phyloP scores from a whole-genome alignment of 306 rosid species.

The Fagus sylvatica region DNA sequence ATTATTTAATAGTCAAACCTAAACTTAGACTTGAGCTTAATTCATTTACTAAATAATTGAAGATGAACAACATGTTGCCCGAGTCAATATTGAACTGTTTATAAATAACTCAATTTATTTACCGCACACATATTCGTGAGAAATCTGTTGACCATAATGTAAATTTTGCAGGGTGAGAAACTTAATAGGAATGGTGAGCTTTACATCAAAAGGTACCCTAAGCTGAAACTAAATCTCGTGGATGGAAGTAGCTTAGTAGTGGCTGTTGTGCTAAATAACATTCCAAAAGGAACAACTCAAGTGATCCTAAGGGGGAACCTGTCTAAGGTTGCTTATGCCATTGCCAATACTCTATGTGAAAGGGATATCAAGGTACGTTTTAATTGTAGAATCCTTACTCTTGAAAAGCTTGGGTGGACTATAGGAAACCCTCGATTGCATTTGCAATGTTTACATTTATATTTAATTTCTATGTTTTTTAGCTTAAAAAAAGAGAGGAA shows the following conservation, averaged over 20 bases:
- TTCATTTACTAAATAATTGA: too few species aligned
- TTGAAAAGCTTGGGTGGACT: too few species aligned
- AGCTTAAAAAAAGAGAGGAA: too few species aligned
- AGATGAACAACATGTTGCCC: too few species aligned
- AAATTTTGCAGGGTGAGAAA: constrained; percentile 31
- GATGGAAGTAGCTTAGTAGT: constrained; percentile 47
- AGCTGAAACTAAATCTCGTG: constrained; percentile 40
- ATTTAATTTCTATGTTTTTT: too few species aligned
- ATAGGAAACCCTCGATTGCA: neutral
- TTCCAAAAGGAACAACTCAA: constrained; percentile 43
- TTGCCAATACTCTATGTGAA: constrained; percentile 29
- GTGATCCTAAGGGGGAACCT: constrained; percentile 42
- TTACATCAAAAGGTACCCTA: constrained; percentile 31
- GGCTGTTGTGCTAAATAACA: constrained; percentile 30
- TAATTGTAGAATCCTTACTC: neutral
- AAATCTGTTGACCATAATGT: too few species aligned
- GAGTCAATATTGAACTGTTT: too few species aligned
- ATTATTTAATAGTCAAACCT: too few species aligned
- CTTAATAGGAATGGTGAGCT: constrained; percentile 40
- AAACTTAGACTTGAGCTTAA: too few species aligned
- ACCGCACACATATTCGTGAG: too few species aligned
- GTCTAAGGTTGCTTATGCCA: constrained; percentile 40
- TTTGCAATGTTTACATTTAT: too few species aligned
- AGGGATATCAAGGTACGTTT: constrained; percentile 34
- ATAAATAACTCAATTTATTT: too few species aligned